Evolutionary conservation across 1,284 basidiomycete species (phyloP), one percentile per base, ranked within the genome.

Genomic region (Marasmius fiardii): DNA sequence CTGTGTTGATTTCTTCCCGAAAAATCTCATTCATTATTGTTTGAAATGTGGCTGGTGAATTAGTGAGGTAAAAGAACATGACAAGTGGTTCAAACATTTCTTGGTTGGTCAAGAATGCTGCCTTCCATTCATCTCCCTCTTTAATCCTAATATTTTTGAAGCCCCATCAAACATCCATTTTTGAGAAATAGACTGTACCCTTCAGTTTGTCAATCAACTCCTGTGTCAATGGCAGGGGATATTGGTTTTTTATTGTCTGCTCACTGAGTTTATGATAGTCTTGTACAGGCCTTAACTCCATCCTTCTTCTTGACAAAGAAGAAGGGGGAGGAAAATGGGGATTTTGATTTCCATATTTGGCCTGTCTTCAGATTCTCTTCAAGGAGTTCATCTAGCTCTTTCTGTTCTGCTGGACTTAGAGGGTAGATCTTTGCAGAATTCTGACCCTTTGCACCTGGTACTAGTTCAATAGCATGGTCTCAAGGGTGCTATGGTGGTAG

Each of bases 21-120:
- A 75, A 49, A 37, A 74, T 68, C 68, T 78, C 67, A 71, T 80
- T 65, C 52, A 71, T 70, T 53, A 71, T 67, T 16, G 56, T 48
- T 58, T 71, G 70, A 55, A 71, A 72, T 3, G 62, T 37, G 4
- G 53, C 31, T 2, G 53, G 53, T 24, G 34, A 20, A 24, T 55
- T 55, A 8, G 47, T 55, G 7, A 55, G n/a, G 4, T 48, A 35
- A 26, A 55, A 43, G 4, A 47, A 47, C 53, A 55, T 55, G 3
- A 55, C 45, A 5, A 55, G 37, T 12, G 37, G 50, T 50, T 55
- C 53, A 35, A 41, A 55, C 12, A 47, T n/a, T 4, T 47, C 47
- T 18, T 55, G 50, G 2, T 24, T 6, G 7, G 47, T 55, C 7
- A 34, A 4, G 23, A 55, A 55, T 3, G 53, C 53, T 43, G 53